Evolutionary conservation across 495 filamentous ascomycete genomes (phyloP), one percentile per base, ranked within the genome.

Genomic region (Copromyces sp.): DNA sequence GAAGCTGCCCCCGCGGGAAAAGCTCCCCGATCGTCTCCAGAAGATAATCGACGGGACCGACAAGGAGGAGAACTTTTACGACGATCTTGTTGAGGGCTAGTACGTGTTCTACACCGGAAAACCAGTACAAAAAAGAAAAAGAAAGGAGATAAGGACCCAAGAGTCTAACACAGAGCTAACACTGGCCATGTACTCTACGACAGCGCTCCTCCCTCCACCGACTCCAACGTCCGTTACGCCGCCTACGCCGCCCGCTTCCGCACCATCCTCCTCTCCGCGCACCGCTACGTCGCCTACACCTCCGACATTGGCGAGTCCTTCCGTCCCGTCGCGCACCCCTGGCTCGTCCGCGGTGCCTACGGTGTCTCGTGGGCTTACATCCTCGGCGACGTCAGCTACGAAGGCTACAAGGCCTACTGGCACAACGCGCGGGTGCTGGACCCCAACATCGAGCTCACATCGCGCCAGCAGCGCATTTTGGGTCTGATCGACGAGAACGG

Each of bases 241-340:
- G 95, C 92, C 76, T 98, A 99, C 83, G 93, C 93, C 69, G 89
- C 89, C 75, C 89, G 94, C 71, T 82, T 94, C 74, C 91, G 94
- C 74, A 99, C 95, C 20, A 92, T 98, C 78, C 89, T 99, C 75
- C 87, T 93, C 77, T 91, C 91, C 53, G 93, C 94, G 38, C 95
- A 99, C 79, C 92, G 95, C 78, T 98, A 99, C 81, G 93, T 99
- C 73, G 95, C 95, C 74, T 99, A 98, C 83, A 98, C 95, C 16
- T 95, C 92, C 40, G 95, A 99, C 80, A 93, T 99, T 59, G 95
- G 95, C 79, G 95, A 99, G 81, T 96, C 93, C 9, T 99, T 99
- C 83, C 91, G 95, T 7, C 95, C 95, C 4, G 87, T 98, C 71
- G 94, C 94, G 5, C 93, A 98, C 80, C 94, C 93, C 0, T 89